Evolutionary conservation across 2,329 filamentous ascomycete genomes (phyloP).

Genomic region (Penicillium oxalicum): DNA sequence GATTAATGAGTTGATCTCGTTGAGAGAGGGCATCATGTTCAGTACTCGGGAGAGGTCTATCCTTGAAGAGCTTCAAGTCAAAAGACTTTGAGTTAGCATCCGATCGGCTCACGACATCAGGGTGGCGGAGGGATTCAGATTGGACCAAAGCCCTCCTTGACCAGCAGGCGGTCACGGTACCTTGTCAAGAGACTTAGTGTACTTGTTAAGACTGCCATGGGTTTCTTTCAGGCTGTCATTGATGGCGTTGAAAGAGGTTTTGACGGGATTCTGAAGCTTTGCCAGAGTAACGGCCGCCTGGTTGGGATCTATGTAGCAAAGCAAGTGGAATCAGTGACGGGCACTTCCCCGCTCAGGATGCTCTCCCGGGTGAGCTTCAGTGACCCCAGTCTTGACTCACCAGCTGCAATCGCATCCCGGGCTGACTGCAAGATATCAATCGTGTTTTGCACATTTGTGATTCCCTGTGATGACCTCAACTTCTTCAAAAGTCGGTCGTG

Average conservation of each 20-base stretch:
- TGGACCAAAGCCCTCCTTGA: too few relatives aligned
- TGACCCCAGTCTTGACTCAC: slow-evolving; percentile 44
- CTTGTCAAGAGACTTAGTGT: slow-evolving; percentile 79
- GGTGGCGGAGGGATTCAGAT: neutral
- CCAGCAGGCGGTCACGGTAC: slow-evolving; percentile 38
- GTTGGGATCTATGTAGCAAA: slow-evolving; percentile 53
- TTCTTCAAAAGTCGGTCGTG: slow-evolving; percentile 65
- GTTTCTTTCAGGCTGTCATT: slow-evolving; percentile 78
- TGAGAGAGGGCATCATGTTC: slow-evolving; percentile 75
- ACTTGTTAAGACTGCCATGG: slow-evolving; percentile 73
- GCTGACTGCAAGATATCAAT: slow-evolving; percentile 71
- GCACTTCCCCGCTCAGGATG: neutral
- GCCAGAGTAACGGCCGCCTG: slow-evolving; percentile 68
- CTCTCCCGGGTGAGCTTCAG: neutral
- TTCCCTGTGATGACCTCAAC: slow-evolving; percentile 62
- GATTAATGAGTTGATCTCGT: slow-evolving; percentile 73
- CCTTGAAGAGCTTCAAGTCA: slow-evolving; percentile 56
- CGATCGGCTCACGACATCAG: neutral
- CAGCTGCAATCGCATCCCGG: slow-evolving; percentile 64
- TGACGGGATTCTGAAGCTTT: slow-evolving; percentile 79
- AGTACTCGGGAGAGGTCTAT: slow-evolving; percentile 63
- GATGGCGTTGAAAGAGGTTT: slow-evolving; percentile 70
- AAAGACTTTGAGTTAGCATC: neutral
- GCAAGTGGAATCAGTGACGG: slow-evolving; percentile 3
- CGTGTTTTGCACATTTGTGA: slow-evolving; percentile 74